phyloP scores from a whole-genome alignment of 2,329 filamentous ascomycete species.

The Alternaria angustiovoidea region DNA sequence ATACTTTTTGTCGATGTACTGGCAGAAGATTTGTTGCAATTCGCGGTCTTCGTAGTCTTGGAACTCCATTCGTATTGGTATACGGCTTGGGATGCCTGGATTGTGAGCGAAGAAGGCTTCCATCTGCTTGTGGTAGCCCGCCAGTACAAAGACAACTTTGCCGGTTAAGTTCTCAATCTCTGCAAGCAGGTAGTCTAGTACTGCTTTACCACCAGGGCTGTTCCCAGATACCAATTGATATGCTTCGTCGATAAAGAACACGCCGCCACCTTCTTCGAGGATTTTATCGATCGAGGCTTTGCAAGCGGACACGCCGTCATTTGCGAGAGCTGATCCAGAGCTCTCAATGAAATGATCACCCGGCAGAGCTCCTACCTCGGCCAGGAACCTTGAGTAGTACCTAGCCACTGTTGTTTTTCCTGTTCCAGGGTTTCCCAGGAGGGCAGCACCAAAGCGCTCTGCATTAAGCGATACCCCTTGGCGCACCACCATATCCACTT shows the following conservation, averaged over 20 bases:
- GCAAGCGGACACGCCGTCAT: constrained; percentile 66
- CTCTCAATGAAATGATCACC: constrained; percentile 70
- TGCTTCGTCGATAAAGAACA: constrained; percentile 80
- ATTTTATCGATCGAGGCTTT: constrained; percentile 67
- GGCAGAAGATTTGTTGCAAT: constrained; percentile 67
- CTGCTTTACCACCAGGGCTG: constrained; percentile 64
- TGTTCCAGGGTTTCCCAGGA: constrained; percentile 80
- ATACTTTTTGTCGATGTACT: constrained; percentile 59
- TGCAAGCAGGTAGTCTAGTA: constrained; percentile 74
- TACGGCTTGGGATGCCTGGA: constrained; percentile 72
- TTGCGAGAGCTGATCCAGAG: constrained; percentile 71
- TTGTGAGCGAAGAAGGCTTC: constrained; percentile 79
- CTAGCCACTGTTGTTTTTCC: constrained; percentile 80
- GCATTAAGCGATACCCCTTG: constrained; percentile 64
- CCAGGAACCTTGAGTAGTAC: constrained; percentile 72
- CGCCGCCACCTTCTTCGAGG: constrained; percentile 68
- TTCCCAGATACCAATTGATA: constrained; percentile 73
- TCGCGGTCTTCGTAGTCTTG: constrained; percentile 73
- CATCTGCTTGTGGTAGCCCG: constrained; percentile 78
- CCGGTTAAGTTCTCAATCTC: constrained; percentile 77
- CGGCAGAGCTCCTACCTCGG: constrained; percentile 67
- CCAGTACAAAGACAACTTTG: constrained; percentile 75
- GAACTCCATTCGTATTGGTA: constrained; percentile 72
- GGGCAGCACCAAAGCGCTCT: constrained; percentile 68
- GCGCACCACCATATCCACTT: constrained; percentile 66